A percentile compares a stretch with the other conserved stretches of the same genome.
Evolutionary conservation across 345 rosid species (phyloP).

Genomic region (Raphanus sativus): DNA sequence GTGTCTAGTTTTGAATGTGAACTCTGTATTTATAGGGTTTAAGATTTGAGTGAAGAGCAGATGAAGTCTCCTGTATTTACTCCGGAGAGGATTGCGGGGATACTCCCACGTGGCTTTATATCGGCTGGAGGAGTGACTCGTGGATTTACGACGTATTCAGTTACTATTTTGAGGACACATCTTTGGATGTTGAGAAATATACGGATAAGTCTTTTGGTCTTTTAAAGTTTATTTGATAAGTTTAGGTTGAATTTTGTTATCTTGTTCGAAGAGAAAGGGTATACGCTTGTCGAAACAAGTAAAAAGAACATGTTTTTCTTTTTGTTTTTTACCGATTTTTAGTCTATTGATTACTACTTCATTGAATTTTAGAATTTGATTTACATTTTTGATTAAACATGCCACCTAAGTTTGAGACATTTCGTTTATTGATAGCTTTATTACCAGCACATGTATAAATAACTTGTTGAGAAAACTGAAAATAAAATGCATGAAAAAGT

Average conservation of each 20-base stretch:
- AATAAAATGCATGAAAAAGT: no score
- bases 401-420: background rate
- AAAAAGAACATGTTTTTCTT: background rate
- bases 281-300: background rate
- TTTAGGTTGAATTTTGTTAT: slow-evolving; percentile 24
- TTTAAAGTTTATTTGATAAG: slow-evolving; percentile 20
- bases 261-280: background rate
- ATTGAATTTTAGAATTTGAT: background rate
- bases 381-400: background rate
- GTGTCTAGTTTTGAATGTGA: slow-evolving; percentile 5
- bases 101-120: slow-evolving; percentile 7
- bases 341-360: background rate
- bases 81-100: slow-evolving; percentile 9
- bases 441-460: no score
- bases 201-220: slow-evolving; percentile 13
- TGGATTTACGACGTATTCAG: slow-evolving; percentile 28
- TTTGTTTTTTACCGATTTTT: background rate
- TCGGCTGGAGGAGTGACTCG: slow-evolving; percentile 18
- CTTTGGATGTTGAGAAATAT: slow-evolving; percentile 24
- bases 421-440: no score
- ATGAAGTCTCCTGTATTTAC: slow-evolving; percentile 22
- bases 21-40: slow-evolving; percentile 29
- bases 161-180: slow-evolving; percentile 34
- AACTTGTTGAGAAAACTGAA: no score
- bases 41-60: slow-evolving; percentile 8